Base-by-base conservation (phyloP, 2,329 filamentous ascomycete genomes). In the Monilinia laxa region DNA sequence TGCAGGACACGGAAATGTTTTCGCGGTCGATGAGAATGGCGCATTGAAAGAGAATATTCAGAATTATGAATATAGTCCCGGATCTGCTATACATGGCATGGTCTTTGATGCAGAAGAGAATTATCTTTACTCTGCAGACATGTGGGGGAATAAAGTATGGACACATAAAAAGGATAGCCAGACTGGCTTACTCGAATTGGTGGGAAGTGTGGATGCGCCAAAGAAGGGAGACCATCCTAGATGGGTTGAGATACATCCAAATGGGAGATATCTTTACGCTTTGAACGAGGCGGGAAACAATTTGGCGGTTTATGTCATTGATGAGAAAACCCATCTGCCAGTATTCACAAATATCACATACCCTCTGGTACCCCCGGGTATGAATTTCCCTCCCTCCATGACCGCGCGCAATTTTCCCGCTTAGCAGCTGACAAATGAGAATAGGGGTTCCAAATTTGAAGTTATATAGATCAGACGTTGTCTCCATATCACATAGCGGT, bases 271-370 rank as follows among this genome's bases (percentile, higher is more conserved):
- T 78, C 83, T 96, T 66, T 96, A 96, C 79, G 91, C 86, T 10
- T 83, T 96, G 72, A 96, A 95, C 90, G 92, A 96, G 79, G 89
- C 88, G n/a, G 91, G 92, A 65, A 96, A 96, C 80, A 83, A 89
- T 62, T 80, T 96, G 66, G 92, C 87, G 77, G 90, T 93, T 73
- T 96, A 95, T 78, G 84, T 90, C 71, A 87, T 96, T 78, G 90
- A 95, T 77, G 85, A 87, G 66, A 77, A 81, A 55, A 91, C 90
- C 4, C 89, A 87, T 77, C 80, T 91, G 75, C 92, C 92, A 16
- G 84, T 92, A 23, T 95, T 91, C 79, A 96, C 92, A 6, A 85
- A 90, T 75, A 86, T 89, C 71, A 83, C 85, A 64, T 96, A 87
- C 77, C 91, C 92, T 3, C 82, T 96, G 58, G 91, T 96, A 71